Evolutionary conservation across 805 yeast genomes (phyloP).

Genomic region (Wickerhamiella bombiphila): DNA sequence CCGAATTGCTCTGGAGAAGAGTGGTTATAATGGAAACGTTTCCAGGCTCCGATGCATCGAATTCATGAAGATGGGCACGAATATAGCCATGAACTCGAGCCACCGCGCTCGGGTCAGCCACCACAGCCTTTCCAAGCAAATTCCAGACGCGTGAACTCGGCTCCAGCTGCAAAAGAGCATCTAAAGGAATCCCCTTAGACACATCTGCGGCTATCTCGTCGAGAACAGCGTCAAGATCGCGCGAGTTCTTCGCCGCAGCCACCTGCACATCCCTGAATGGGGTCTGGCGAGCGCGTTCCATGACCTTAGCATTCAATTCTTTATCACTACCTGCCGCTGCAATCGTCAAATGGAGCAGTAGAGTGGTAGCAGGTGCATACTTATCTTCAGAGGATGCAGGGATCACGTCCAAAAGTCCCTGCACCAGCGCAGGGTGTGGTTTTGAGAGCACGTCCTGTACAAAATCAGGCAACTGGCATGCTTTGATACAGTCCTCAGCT

Average conservation of each 20-base stretch:
- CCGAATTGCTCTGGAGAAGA: background rate
- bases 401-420: constrained; percentile 23
- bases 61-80: background rate
- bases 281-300: constrained; percentile 6
- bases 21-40: background rate
- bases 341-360: constrained; percentile 19
- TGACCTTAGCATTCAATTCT: constrained; percentile 9
- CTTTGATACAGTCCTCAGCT: constrained; percentile 67
- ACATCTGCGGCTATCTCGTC: background rate
- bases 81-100: background rate
- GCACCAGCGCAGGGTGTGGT: constrained; percentile 22
- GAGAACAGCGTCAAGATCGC: background rate
- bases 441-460: constrained; percentile 30
- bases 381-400: constrained; percentile 15
- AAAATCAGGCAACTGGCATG: constrained; percentile 46
- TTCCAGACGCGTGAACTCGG: background rate
- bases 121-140: background rate
- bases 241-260: background rate
- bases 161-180: background rate
- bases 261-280: constrained; percentile 1
- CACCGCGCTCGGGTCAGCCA: background rate
- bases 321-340: constrained; percentile 4
- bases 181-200: background rate
- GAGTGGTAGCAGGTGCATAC: constrained; percentile 20
- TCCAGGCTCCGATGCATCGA: background rate